Evolutionary conservation across 2,329 filamentous ascomycete genomes (phyloP), one percentile per base, ranked within the genome.

Genomic region (Monilinia vaccinii-corymbosi): DNA sequence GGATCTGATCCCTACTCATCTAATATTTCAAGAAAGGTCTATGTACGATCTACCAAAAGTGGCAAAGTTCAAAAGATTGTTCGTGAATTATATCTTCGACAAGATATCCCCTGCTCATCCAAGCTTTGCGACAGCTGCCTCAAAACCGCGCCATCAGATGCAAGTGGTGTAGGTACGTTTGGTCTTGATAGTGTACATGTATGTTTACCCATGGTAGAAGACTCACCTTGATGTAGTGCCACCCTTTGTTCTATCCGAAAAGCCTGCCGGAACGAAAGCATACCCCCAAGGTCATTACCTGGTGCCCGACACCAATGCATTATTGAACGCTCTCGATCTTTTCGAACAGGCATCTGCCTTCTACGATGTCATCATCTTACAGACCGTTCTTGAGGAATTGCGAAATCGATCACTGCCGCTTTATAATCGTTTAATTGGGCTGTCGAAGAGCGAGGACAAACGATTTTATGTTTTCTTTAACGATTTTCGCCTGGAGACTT

Each of bases 1-100:
- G 78, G 77, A 31, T 73, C 76, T 31, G 81, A 83, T 59, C 75
- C 80, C 13, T 72, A 78, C 62, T 81, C 85, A 34, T 79, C 86
- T 50, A 96, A 88, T 71, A 87, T 97, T 65, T 93, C 91, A 36
- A 97, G 88, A 82, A 99, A 97, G 77, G 85, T 95, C 69, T 99
- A 95, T 72, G 89, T 99, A 65, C 84, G 94, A 62, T 97, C 94
- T 31, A 96, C 93, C 51, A 92, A 90, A 75, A 94, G 86, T 74
- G 94, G 94, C 75, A 97, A 97, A 78, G 93, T 97, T 62, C 94
- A 97, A 75, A 99, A 99, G 80, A 95, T 99, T 71, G 94, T 99
- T 66, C 86, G 92, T 70, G 94, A 99, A 78, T 82, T 97, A 64
- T 99, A 99, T 75, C 81, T 99, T 63, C 85, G 94, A 74, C 89